A percentile compares a stretch with the other conserved stretches of the same genome.
Evolutionary conservation across 176 grass and related monocot species (phyloP).

Genomic region (Neostapfia colusana): DNA sequence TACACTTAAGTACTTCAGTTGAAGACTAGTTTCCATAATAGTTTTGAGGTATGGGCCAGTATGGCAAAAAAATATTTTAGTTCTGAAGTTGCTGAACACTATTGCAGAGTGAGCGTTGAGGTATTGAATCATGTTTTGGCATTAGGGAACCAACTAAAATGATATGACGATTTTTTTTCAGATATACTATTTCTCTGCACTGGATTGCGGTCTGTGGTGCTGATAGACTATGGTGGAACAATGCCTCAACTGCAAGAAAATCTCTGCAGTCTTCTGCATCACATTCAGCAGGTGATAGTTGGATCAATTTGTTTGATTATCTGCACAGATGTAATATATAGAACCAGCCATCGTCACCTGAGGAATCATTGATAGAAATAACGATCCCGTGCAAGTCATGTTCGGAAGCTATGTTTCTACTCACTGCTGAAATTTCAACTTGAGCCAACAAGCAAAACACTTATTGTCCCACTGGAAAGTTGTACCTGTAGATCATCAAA

Average conservation of each 20-base stretch:
- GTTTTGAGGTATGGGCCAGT: slow-evolving; percentile 2
- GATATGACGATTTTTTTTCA: slow-evolving; percentile 10
- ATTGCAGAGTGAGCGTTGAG: not conserved
- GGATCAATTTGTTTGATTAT: not conserved
- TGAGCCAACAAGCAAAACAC: not conserved
- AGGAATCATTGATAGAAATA: not conserved
- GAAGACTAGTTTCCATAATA: not conserved
- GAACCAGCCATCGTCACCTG: not conserved
- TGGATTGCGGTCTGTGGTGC: slow-evolving; percentile 48
- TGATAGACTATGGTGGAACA: slow-evolving; percentile 67
- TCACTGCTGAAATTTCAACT: slow-evolving; percentile 11
- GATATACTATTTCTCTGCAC: slow-evolving; percentile 68
- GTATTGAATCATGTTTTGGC: not conserved
- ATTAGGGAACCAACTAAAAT: slow-evolving; percentile 8
- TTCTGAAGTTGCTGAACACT: not conserved
- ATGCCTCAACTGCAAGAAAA: slow-evolving; percentile 67
- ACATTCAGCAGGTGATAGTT: slow-evolving; percentile 49
- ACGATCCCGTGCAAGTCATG: not conserved
- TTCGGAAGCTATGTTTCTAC: not conserved
- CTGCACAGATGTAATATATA: not conserved
- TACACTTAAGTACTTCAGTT: not conserved
- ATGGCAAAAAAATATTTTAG: not conserved
- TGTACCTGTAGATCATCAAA: not conserved
- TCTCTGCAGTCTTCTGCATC: slow-evolving; percentile 48
- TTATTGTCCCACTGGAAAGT: not conserved